These are phyloP conservation scores for Trypanosoma congolense DNA, from an alignment of 208 protist genomes.

Conservation along the genomic window DNA sequence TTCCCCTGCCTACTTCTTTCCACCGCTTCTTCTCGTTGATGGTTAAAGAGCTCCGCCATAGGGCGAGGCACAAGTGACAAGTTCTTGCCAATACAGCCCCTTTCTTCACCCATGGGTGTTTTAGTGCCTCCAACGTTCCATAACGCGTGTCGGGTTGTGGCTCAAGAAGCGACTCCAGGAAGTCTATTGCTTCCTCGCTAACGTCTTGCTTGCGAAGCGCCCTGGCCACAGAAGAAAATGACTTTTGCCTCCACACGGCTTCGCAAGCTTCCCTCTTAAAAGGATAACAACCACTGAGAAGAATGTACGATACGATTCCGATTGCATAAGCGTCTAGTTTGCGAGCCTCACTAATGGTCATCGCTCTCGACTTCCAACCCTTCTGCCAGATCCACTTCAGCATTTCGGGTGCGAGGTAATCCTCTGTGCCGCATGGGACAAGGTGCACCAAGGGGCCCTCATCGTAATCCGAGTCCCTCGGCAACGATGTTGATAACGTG, in stretches of 20 bases:
- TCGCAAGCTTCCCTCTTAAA: slow-evolving; percentile 63
- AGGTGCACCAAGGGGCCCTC: slow-evolving; percentile 29
- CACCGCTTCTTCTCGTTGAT: not conserved
- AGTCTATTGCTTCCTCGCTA: slow-evolving; percentile 46
- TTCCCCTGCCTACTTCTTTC: not conserved
- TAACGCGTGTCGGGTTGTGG: slow-evolving; percentile 50
- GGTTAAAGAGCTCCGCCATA: slow-evolving; percentile 9
- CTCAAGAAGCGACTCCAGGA: slow-evolving; percentile 65
- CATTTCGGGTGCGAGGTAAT: slow-evolving; percentile 76
- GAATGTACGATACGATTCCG: slow-evolving; percentile 71
- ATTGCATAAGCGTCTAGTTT: slow-evolving; percentile 73
- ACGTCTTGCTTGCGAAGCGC: slow-evolving; percentile 54
- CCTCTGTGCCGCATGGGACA: slow-evolving; percentile 73
- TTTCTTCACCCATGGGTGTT: slow-evolving; percentile 59
- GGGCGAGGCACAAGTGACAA: slow-evolving; percentile 50
- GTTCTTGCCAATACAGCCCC: slow-evolving; percentile 38
- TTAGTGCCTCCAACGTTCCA: slow-evolving; percentile 44
- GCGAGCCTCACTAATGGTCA: slow-evolving; percentile 39
- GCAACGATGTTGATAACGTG: not conserved
- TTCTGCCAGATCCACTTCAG: slow-evolving; percentile 55
- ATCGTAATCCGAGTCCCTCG: slow-evolving; percentile 3
- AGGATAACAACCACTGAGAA: slow-evolving; percentile 83
- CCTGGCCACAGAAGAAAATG: slow-evolving; percentile 58
- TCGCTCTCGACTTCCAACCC: slow-evolving; percentile 37
- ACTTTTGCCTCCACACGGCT: slow-evolving; percentile 56